Percentiles rank a stretch among this genome's conserved stretches.
Evolutionary conservation across 257 asterid genomes (phyloP).

Genomic region (Capsicum chinense): DNA sequence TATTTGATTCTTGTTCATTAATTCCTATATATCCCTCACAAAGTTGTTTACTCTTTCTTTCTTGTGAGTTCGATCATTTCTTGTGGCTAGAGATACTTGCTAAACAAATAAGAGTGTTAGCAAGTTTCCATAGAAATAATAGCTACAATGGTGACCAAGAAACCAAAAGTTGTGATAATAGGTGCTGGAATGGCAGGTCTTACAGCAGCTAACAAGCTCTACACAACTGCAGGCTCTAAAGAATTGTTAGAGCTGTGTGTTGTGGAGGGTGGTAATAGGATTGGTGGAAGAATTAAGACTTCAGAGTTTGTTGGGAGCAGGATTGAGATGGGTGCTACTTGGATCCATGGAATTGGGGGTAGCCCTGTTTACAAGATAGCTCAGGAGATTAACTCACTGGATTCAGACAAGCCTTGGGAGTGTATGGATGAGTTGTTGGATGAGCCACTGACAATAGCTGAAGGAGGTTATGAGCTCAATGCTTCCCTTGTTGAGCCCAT

Average conservation of each 20-base stretch:
- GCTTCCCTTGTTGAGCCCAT: constrained; percentile 67
- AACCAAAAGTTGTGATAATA: constrained; percentile 74
- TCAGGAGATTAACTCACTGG: constrained; percentile 44
- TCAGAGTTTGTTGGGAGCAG: constrained; percentile 75
- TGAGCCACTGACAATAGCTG: constrained; percentile 69
- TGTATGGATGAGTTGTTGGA: constrained; percentile 72
- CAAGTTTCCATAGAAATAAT: background rate
- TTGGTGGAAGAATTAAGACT: constrained; percentile 84
- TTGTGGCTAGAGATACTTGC: constrained; percentile 11
- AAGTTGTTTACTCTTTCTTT: constrained; percentile 17
- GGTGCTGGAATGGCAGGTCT: constrained; percentile 99
- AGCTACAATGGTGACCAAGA: constrained; percentile 57
- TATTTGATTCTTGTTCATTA: constrained; percentile 36
- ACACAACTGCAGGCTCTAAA: constrained; percentile 40
- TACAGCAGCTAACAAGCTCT: constrained; percentile 83
- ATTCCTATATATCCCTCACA: constrained; percentile 38
- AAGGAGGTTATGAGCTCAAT: constrained; percentile 62
- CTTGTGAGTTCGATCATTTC: background rate
- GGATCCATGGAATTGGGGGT: constrained; percentile 93
- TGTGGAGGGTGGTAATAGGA: constrained; percentile 76
- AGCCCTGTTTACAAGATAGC: constrained; percentile 83
- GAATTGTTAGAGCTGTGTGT: constrained; percentile 61
- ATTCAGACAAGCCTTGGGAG: constrained; percentile 82
- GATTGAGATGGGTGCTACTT: constrained; percentile 89
- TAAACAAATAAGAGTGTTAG: background rate